Evolutionary conservation across 1,284 basidiomycete genomes (phyloP), one percentile per base, ranked within the genome.

Genomic region (Ceratobasidium sp.): DNA sequence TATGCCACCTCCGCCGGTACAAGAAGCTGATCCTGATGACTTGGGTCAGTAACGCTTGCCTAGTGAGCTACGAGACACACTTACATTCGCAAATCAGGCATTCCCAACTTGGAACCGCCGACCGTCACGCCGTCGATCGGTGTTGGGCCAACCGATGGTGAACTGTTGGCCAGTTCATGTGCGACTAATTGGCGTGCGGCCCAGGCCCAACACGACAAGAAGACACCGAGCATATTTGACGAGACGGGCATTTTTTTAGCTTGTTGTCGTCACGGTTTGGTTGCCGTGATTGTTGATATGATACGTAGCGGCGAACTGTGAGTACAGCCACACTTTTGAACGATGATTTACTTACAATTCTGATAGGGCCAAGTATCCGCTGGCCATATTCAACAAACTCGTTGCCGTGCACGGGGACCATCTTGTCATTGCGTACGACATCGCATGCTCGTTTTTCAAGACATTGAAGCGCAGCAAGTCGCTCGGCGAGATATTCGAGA

Each of bases 201-300:
- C n/a, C n/a, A n/a, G n/a, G n/a, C n/a, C n/a, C n/a, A n/a, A n/a
- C n/a, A n/a, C 3, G 81, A 80, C 52, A 86, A 85, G 78, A 81
- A 82, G 40, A 83, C 82, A 80, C 83, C 82, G 79, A 78, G 78
- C 0, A 81, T 84, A 10, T 85, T 85, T 75, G 82, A 83, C 0
- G 83, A 86, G 62, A 83, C 82, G 0, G 85, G 85, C 0, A 78
- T 85, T 0, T 86, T 86, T 66, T 68, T 83, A 0, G 64, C 79
- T 2, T 84, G 83, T 0, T 86, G 85, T 59, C 78, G 81, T 0
- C 83, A 85, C 78, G 82, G 81, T 0, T 70, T 82, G 4, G 74
- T 84, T 15, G 71, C 82, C 10, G 81, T 81, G 77, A 23, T 83
- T 15, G 73, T 71, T n/a, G 82, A 83, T 48, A 83, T 83, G 71